Conservation (phyloP, 441 rosid genomes). For the Arabidopsis lyrata region DNA sequence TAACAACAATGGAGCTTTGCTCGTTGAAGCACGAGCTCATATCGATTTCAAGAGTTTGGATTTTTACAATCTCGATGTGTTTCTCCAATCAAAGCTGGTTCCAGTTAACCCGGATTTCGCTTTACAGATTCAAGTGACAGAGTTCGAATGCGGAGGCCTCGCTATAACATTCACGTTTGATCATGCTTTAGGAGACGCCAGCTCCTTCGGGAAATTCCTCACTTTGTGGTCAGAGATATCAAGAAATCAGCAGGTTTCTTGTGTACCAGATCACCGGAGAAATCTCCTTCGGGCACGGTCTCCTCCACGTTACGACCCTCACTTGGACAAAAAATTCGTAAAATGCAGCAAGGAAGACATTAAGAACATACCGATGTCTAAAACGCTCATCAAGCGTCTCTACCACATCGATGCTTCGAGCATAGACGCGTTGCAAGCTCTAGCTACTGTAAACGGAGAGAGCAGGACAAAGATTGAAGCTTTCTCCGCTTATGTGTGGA, state of each 20-base stretch:
- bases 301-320: conserved; percentile 65
- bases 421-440: conserved; percentile 60
- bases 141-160: conserved; percentile 68
- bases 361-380: conserved; percentile 54
- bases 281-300: conserved; percentile 60
- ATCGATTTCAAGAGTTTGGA: conserved; percentile 57
- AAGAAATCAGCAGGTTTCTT: conserved; percentile 57
- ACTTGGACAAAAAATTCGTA: conserved; percentile 57
- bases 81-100: conserved; percentile 64
- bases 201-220: conserved; percentile 70
- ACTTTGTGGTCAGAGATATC: conserved; percentile 74
- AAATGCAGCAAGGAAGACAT: conserved; percentile 78
- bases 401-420: conserved; percentile 63
- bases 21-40: conserved; percentile 63
- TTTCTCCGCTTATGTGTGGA: conserved; percentile 88
- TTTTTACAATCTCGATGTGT: conserved; percentile 58
- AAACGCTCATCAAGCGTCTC: conserved; percentile 68
- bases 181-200: conserved; percentile 89
- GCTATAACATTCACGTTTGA: conserved; percentile 79
- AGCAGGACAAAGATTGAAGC: conserved; percentile 83
- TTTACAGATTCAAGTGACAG: conserved; percentile 66
- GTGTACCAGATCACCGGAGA: conserved; percentile 72
- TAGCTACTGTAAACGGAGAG: conserved; percentile 56
- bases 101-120: conserved; percentile 55
- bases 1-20: conserved; percentile 69